phyloP scores from a whole-genome alignment of 306 rosid genomes.

The Acmispon strigosus region DNA sequence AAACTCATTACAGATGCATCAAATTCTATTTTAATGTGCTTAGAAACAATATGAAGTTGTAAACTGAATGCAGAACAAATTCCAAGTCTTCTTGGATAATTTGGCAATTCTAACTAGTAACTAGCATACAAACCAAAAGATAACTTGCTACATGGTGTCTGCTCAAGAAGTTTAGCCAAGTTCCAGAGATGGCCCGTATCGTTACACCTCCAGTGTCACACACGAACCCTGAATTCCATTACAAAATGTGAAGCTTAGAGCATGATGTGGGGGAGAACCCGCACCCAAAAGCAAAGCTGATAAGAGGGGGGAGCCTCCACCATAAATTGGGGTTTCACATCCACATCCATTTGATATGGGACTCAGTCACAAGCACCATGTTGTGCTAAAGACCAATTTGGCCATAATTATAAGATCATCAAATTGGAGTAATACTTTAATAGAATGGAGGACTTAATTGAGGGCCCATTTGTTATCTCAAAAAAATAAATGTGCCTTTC shows the following conservation, averaged over 20 bases:
- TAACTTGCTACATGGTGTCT: conserved; percentile 6
- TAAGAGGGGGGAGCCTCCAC: background rate
- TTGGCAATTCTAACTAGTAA: background rate
- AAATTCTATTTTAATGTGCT: background rate
- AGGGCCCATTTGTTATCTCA: no score
- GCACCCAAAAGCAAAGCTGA: background rate
- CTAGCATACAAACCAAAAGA: background rate
- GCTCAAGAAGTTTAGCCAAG: background rate
- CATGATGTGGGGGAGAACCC: background rate
- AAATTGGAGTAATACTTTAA: background rate
- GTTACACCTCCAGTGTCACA: background rate
- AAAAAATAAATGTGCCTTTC: background rate
- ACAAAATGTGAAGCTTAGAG: background rate
- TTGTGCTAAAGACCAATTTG: background rate
- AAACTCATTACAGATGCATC: background rate
- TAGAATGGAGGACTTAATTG: no score
- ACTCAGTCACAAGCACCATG: background rate
- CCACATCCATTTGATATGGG: background rate
- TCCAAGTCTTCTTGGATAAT: background rate
- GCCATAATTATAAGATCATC: background rate
- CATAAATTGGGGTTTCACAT: background rate
- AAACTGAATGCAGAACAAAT: background rate
- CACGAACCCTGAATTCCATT: background rate
- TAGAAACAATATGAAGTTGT: background rate
- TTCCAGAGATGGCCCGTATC: background rate